Percentiles rank a stretch among this genome's conserved stretches.
These are phyloP conservation scores for Fragosphaeria purpurea DNA, from an alignment of 2,329 filamentous ascomycete species.

Conservation along the genomic window DNA sequence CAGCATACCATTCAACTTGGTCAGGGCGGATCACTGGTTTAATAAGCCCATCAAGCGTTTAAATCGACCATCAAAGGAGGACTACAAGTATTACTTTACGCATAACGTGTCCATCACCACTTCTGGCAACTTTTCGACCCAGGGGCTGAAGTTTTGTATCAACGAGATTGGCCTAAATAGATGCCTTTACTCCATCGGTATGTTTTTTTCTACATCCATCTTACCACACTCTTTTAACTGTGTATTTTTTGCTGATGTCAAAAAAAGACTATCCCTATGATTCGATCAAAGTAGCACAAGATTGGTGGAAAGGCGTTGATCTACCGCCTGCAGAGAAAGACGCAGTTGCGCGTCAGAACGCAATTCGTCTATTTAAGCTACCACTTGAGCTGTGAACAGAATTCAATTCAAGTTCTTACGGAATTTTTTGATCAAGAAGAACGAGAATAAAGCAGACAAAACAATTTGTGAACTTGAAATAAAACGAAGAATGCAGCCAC, in stretches of 20 bases:
- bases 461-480: too few species aligned
- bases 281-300: slow-evolving; percentile 21
- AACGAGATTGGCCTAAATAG: slow-evolving; percentile 27
- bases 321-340: slow-evolving; percentile 19
- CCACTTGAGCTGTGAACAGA: slow-evolving; percentile 16
- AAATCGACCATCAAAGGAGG: slow-evolving; percentile 26
- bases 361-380: slow-evolving; percentile 24
- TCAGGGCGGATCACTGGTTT: slow-evolving; percentile 31
- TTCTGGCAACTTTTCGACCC: slow-evolving; percentile 30
- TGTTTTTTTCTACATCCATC: slow-evolving; percentile 3
- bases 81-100: slow-evolving; percentile 29
- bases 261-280: slow-evolving; percentile 25
- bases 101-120: slow-evolving; percentile 33
- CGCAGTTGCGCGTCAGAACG: slow-evolving; percentile 19
- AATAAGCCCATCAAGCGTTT: slow-evolving; percentile 31
- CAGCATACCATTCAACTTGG: slow-evolving; percentile 34
- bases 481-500: too few species aligned
- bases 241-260: neutral
- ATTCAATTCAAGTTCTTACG: too few species aligned
- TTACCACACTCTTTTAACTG: neutral
- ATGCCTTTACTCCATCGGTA: slow-evolving; percentile 31
- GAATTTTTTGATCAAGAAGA: too few species aligned
- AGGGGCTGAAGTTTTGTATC: slow-evolving; percentile 30
- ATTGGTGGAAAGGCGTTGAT: slow-evolving; percentile 24
- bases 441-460: too few species aligned